Conservation (phyloP, 441 rosid species). For the Erodium moschatum region DNA sequence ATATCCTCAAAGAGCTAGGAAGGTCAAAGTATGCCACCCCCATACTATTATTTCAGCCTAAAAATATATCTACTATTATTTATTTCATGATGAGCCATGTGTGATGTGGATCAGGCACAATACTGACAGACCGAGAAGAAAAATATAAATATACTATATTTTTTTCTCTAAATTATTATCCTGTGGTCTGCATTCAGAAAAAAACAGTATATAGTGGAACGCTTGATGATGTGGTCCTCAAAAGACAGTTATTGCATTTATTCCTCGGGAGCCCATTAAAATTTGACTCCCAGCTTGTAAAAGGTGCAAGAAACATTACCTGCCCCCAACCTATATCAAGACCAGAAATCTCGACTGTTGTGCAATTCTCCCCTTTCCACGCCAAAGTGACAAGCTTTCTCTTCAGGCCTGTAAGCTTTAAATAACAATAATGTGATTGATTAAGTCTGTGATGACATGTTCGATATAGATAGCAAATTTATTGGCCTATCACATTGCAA, state of each 20-base stretch:
- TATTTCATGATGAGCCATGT: background rate
- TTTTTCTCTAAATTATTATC: background rate
- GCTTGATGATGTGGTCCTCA: background rate
- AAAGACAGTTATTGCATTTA: background rate
- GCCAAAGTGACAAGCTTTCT: conserved; percentile 52
- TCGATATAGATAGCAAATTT: background rate
- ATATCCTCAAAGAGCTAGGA: no score
- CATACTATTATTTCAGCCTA: no score
- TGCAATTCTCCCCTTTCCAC: conserved; percentile 44
- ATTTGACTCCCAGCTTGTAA: background rate
- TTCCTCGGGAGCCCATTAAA: background rate
- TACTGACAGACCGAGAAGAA: background rate
- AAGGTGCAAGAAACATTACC: conserved; percentile 36
- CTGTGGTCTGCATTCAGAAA: background rate
- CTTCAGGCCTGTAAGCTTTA: conserved; percentile 70
- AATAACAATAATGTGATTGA: conserved; percentile 15
- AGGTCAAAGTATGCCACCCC: no score
- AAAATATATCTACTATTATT: background rate
- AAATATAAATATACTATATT: background rate
- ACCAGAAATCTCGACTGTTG: conserved; percentile 78
- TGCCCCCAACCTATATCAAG: conserved; percentile 99
- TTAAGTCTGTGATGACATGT: background rate
- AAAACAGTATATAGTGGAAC: background rate
- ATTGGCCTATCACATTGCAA: background rate
- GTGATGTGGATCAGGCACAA: background rate